These are phyloP conservation scores for Umbelopsis sp. DNA, from an alignment of 192 early-diverging fungal species.

Conservation along the genomic window DNA sequence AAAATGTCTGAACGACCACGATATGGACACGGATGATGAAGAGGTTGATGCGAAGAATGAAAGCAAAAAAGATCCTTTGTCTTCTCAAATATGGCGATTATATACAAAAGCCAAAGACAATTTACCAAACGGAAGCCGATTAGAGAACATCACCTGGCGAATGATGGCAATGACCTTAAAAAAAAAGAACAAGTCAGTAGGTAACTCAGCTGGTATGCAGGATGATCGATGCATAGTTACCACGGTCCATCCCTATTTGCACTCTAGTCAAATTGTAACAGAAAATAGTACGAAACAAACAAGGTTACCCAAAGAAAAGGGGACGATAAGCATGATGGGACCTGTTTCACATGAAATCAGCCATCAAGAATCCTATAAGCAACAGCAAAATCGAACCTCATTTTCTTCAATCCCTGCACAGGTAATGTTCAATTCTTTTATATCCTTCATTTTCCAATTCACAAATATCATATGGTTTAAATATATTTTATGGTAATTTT, in stretches of 20 bases:
- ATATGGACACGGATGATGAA: background rate
- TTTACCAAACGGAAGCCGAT: constrained; percentile 69
- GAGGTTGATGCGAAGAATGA: constrained; percentile 27
- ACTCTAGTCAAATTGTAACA: background rate
- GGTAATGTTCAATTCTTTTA: background rate
- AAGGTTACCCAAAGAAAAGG: constrained; percentile 11
- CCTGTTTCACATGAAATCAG: constrained; percentile 7
- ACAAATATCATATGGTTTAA: no score
- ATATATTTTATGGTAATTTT: background rate
- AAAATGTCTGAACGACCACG: background rate
- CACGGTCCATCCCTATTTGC: constrained; percentile 2
- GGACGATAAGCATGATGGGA: background rate
- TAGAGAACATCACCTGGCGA: constrained; percentile 85
- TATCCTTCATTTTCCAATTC: background rate
- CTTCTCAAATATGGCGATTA: constrained; percentile 69
- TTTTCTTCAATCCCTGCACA: background rate
- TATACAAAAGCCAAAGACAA: constrained; percentile 78
- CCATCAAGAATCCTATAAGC: background rate
- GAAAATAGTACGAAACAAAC: constrained; percentile 8
- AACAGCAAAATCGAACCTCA: constrained; percentile 3
- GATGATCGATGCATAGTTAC: background rate
- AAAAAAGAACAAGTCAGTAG: constrained; percentile 25
- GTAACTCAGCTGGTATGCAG: constrained; percentile 8
- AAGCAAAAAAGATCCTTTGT: constrained; percentile 50
- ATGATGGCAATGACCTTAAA: constrained; percentile 70